A percentile compares a stretch with the other conserved stretches of the same genome.
phyloP scores from a whole-genome alignment of 192 early-diverging fungal species.

The Helicostylum pulchrum region DNA sequence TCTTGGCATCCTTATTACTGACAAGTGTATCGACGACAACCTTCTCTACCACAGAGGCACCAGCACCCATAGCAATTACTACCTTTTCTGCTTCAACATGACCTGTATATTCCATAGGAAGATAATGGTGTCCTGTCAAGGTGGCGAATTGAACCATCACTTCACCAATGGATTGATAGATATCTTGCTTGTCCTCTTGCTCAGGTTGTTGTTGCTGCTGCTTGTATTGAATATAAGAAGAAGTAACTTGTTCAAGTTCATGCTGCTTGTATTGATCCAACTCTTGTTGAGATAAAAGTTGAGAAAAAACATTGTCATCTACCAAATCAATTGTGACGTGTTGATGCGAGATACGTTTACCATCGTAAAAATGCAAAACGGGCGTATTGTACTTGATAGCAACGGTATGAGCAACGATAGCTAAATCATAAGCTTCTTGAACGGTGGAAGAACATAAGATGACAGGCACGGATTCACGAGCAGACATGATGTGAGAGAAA shows the following conservation, averaged over 20 bases:
- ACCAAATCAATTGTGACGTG: constrained; percentile 36
- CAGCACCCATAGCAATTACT: constrained; percentile 73
- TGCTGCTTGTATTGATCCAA: constrained; percentile 38
- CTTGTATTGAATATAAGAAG: constrained; percentile 28
- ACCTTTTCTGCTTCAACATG: constrained; percentile 64
- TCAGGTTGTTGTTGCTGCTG: neutral
- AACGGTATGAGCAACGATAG: constrained; percentile 74
- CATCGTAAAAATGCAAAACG: constrained; percentile 64
- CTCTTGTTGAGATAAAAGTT: constrained; percentile 39
- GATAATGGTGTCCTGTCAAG: constrained; percentile 58
- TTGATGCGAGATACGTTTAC: constrained; percentile 34
- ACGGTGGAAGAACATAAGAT: constrained; percentile 70
- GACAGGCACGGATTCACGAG: constrained; percentile 76
- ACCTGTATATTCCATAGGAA: constrained; percentile 67
- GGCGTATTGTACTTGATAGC: constrained; percentile 54
- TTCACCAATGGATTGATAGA: constrained; percentile 42
- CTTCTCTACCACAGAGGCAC: constrained; percentile 46
- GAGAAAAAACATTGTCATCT: constrained; percentile 22
- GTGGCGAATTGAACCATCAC: constrained; percentile 52
- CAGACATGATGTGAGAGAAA: constrained; percentile 63
- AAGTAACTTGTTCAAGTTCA: constrained; percentile 3
- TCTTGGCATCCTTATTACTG: constrained; percentile 30
- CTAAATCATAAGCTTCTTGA: constrained; percentile 82
- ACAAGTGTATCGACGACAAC: constrained; percentile 28
- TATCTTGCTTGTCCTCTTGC: constrained; percentile 2